Base-by-base conservation (phyloP, 2,329 filamentous ascomycete species). In the Phaeosphaeriaceae sp. region DNA sequence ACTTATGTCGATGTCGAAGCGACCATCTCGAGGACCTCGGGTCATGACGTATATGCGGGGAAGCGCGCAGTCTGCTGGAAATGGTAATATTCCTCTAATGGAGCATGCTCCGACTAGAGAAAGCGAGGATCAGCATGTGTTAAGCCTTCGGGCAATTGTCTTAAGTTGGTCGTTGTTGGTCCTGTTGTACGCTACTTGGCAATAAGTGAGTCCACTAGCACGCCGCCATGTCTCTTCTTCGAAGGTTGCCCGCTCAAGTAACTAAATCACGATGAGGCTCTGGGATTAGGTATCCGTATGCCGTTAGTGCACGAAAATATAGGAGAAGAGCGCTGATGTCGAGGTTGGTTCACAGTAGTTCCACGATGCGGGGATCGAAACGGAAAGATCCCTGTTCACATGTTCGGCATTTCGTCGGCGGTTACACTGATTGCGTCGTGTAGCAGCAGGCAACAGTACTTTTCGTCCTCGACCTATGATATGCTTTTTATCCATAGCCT, bases 11-110 rank as follows among this genome's bases (percentile, higher is more conserved):
- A 36, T 36, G 31, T 36, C 31, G 31, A 36, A 33, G 25, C 36
- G 45, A 19, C 19, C 33, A n/a, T 21, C 19, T 42, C 17, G 9
- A 56, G 33, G 45, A 57, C 61, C 59, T 63, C 61, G 54, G 63
- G 56, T 59, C 57, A 60, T 65, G 61, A 62, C 60, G 59, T 62
- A 63, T 21, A 44, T 20, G 62, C 63, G 57, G 65, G 65, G 63
- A 61, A 66, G 44, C 19, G 7, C 11, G 31, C 31, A 36, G 13
- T 36, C 9, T 36, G 13, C 31, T 36, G 31, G 31, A 36, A 36
- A 13, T 36, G 11, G 31, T 11, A 36, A 27, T 27, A n/a, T n/a
- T n/a, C n/a, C n/a, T n/a, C n/a, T n/a, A n/a, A n/a, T n/a, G n/a
- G n/a, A n/a, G n/a, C n/a, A n/a, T n/a, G n/a, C n/a, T n/a, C n/a